Conservation (phyloP, 2,329 filamentous ascomycete genomes). For the Shiraia bambusicola region DNA sequence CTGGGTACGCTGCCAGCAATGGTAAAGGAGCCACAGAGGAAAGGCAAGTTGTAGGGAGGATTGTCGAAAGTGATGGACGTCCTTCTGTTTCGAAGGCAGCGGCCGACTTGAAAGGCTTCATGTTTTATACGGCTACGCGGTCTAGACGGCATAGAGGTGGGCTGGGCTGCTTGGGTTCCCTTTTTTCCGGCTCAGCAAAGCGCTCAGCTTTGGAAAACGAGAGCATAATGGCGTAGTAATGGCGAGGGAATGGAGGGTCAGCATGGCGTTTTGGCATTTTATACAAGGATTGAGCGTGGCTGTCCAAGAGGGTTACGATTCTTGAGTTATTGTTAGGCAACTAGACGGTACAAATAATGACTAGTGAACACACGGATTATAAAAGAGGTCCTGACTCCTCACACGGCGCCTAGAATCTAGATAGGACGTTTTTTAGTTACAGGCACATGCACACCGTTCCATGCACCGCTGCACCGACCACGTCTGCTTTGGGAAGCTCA, state of each 20-base stretch:
- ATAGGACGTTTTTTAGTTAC: not conserved
- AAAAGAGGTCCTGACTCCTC: not conserved
- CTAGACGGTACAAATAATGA: too few species aligned
- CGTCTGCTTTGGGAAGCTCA: slow-evolving; percentile 38
- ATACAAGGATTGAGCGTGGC: slow-evolving; percentile 1
- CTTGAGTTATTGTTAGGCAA: not conserved
- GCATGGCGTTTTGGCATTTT: slow-evolving; percentile 21
- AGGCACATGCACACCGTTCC: slow-evolving; percentile 11
- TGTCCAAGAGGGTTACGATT: not conserved
- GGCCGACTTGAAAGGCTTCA: not conserved
- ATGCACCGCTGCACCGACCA: slow-evolving; percentile 25
- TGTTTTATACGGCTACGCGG: slow-evolving; percentile 1
- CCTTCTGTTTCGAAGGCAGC: not conserved
- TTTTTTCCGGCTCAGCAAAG: not conserved
- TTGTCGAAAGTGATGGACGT: not conserved
- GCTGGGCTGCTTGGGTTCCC: slow-evolving; percentile 4
- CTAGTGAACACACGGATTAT: too few species aligned
- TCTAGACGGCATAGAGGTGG: slow-evolving; percentile 25
- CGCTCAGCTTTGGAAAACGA: slow-evolving; percentile 4
- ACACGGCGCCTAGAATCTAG: not conserved
- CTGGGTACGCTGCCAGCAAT: slow-evolving; percentile 2
- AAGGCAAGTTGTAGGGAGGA: slow-evolving; percentile 5
- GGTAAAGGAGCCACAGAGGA: not conserved
- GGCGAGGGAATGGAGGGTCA: slow-evolving; percentile 29
- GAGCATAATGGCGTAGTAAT: slow-evolving; percentile 27